Base-by-base conservation (phyloP, 2,329 filamentous ascomycete genomes). In the Decorospora gaudefroyi region DNA sequence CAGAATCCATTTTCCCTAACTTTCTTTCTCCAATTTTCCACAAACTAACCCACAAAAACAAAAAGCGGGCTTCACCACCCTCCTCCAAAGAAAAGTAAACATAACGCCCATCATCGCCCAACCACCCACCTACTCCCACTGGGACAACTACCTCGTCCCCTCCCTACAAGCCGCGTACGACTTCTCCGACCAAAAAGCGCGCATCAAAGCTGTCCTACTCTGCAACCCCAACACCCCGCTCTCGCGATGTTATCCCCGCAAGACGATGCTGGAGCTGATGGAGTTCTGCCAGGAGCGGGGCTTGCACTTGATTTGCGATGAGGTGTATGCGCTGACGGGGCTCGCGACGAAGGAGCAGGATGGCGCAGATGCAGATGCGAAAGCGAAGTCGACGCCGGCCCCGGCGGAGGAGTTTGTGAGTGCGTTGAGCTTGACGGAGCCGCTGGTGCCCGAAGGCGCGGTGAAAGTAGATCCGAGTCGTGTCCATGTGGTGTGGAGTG, bases 401-500 rank as follows among this genome's bases (percentile, higher is more conserved):
- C n/a, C n/a, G n/a, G n/a, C n/a, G n/a, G n/a, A n/a, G n/a, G 13
- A 28, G 10, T 67, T 68, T 12, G 56, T 62, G 3, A 61, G 57
- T 10, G 60, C 59, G 0, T 34, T 67, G 5, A 57, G 55, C 0
- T 39, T 68, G 19, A 62, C 61, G 1, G 64, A 67, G 10, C 62
- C 64, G 4, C 37, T 66, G 1, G 51, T 56, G 3, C 59, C 57
- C 0, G 49, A 55, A n/a, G 62, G 61, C 2, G 62, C 60, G 1
- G 58, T 64, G n/a, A 66, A 67, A 33, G 52, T 67, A n/a, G 64
- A 68, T 34, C 59, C 64, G 9, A 59, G 51, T 27, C 55, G 57
- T 3, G 59, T 68, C 2, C 65, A 68, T 41, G 57, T 67, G 0
- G 43, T 68, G 2, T 68, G 65, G 65, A 59, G 57, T 27, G 51